Evolutionary conservation across 345 rosid genomes (phyloP), one percentile per base, ranked within the genome.

Genomic region (Mercurialis annua): DNA sequence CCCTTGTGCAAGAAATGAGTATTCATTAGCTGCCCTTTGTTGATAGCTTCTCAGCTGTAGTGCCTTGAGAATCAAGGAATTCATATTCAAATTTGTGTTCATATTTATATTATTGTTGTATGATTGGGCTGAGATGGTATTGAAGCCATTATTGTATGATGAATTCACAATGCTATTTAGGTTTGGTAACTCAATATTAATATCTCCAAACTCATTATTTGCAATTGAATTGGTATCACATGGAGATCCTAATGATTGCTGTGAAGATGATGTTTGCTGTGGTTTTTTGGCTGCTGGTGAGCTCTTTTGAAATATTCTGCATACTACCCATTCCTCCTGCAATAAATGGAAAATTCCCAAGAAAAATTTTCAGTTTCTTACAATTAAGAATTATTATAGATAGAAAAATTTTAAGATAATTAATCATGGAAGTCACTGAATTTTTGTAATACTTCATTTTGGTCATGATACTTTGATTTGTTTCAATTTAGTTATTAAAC

Each of bases 291-390:
- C 83, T 40, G 76, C 78, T 48, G 83, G 36, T 52, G 84, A 42
- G 67, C 78, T 86, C 79, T 92, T 92, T 53, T 89, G 76, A 64
- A 92, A 92, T 15, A 92, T 80, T 75, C 98, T 85, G 73, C 90
- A 87, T 21, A 92, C 92, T 49, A 87, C 98, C 98, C 98, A 92
- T 81, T 92, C 96, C 64, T 89, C 96, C 98, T 92, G 84, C 15
- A 44, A 10, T n/a, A 31, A 24, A 18, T 18, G 36, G 27, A 14
- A 33, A 29, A 18, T 67, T n/a, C n/a, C 33, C 17, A 4, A 38
- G 18, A 65, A 64, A 31, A n/a, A n/a, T n/a, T n/a, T n/a, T n/a
- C n/a, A n/a, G n/a, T n/a, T n/a, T n/a, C n/a, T n/a, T n/a, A n/a
- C n/a, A n/a, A n/a, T n/a, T n/a, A n/a, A n/a, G n/a, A n/a, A n/a